Evolutionary conservation across 805 yeast species (phyloP).

Genomic region (Teunomyces tritomae): DNA sequence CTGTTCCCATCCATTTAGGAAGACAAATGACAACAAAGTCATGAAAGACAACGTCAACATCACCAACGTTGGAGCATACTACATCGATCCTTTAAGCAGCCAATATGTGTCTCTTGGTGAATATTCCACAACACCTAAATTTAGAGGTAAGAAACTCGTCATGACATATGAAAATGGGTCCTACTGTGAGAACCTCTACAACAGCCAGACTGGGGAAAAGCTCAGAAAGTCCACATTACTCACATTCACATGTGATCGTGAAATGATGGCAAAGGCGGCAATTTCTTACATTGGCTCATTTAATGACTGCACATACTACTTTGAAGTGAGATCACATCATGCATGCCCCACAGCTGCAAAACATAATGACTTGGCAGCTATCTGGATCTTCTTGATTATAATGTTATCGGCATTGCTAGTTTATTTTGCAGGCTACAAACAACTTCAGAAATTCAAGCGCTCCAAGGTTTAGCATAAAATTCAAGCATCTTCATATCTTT

Average conservation of each 20-base stretch:
- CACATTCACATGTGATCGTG: conserved; percentile 77
- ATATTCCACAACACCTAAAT: conserved; percentile 56
- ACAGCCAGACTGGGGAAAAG: conserved; percentile 42
- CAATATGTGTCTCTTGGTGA: conserved; percentile 47
- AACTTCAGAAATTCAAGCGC: conserved; percentile 4
- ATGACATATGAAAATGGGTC: conserved; percentile 72
- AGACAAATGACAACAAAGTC: conserved; percentile 38
- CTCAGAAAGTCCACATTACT: conserved; percentile 61
- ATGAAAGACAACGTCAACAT: conserved; percentile 42
- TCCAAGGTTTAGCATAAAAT: neutral
- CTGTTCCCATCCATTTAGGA: conserved; percentile 44
- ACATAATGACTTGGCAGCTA: conserved; percentile 59
- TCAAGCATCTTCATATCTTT: neutral
- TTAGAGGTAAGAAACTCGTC: conserved; percentile 69
- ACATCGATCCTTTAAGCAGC: conserved; percentile 37
- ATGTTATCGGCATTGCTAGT: conserved; percentile 37
- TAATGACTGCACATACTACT: conserved; percentile 77
- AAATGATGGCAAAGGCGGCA: conserved; percentile 60
- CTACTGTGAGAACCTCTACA: conserved; percentile 43
- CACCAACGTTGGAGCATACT: conserved; percentile 40
- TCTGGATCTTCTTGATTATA: conserved; percentile 62
- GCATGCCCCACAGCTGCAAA: conserved; percentile 82
- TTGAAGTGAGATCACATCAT: conserved; percentile 79
- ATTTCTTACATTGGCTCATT: conserved; percentile 67
- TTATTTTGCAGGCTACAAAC: conserved; percentile 36